A percentile compares a stretch with the other conserved stretches of the same genome.
Evolutionary conservation across 495 filamentous ascomycete genomes (phyloP).

Genomic region (Amniculicola lignicola): DNA sequence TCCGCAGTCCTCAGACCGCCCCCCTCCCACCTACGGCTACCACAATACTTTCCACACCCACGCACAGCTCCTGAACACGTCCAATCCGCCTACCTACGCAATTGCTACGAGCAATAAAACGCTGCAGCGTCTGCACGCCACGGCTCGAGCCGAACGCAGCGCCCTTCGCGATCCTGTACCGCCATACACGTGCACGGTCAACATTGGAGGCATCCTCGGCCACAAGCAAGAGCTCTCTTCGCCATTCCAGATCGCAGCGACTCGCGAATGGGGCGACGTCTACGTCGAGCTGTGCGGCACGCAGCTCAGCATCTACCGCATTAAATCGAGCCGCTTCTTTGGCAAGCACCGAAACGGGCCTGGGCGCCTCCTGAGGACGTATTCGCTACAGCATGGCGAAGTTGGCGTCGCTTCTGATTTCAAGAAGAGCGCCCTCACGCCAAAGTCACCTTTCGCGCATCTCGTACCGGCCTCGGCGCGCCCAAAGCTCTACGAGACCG

Average conservation of each 20-base stretch:
- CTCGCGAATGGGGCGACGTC: constrained; percentile 55
- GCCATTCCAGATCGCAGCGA: constrained; percentile 51
- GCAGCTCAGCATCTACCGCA: constrained; percentile 54
- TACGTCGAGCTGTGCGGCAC: constrained; percentile 61
- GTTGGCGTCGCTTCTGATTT: constrained; percentile 64
- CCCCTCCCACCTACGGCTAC: constrained; percentile 33
- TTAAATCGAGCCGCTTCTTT: constrained; percentile 48
- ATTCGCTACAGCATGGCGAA: constrained; percentile 63
- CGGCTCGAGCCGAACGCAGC: constrained; percentile 2
- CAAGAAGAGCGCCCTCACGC: constrained; percentile 48
- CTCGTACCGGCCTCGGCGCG: constrained; percentile 36
- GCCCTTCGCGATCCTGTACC: constrained; percentile 42
- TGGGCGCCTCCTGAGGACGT: constrained; percentile 52
- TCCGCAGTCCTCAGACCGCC: constrained; percentile 4
- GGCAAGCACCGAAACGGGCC: constrained; percentile 33
- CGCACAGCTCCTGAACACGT: neutral
- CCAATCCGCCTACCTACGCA: constrained; percentile 22
- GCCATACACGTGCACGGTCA: constrained; percentile 54
- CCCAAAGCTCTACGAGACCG: constrained; percentile 35
- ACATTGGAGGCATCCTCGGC: constrained; percentile 52
- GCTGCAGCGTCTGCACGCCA: constrained; percentile 11
- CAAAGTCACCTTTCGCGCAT: constrained; percentile 35
- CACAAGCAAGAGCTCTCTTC: constrained; percentile 58
- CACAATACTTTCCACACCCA: constrained; percentile 37
- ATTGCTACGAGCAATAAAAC: constrained; percentile 17